phyloP scores from a whole-genome alignment of 31 red algal genomes.

The Asparagopsis taxiformis region DNA sequence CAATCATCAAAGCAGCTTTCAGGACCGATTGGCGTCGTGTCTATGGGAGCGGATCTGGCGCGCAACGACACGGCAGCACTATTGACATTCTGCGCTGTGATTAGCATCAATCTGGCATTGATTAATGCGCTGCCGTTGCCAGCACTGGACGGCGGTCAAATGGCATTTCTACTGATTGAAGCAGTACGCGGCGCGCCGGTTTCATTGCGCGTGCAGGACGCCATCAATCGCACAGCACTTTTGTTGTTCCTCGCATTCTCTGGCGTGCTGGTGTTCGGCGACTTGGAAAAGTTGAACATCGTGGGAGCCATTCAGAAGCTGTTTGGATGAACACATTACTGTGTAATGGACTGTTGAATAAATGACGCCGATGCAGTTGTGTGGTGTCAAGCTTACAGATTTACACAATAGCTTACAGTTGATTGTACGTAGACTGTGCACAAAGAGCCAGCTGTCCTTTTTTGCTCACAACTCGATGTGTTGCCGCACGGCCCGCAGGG shows the following conservation, averaged over 20 bases:
- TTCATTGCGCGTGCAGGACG: slow-evolving; percentile 64
- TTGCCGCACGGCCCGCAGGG: too few relatives aligned
- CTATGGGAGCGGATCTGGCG: slow-evolving; percentile 90
- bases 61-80: slow-evolving; percentile 76
- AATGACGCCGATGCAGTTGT: too few relatives aligned
- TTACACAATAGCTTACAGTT: too few relatives aligned
- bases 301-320: slow-evolving; percentile 41
- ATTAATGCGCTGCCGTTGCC: slow-evolving; percentile 94
- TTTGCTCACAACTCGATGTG: too few relatives aligned
- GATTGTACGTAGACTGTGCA: too few relatives aligned
- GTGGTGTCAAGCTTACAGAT: too few relatives aligned
- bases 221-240: slow-evolving; percentile 86
- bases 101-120: slow-evolving; percentile 91
- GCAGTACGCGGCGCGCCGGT: slow-evolving; percentile 69
- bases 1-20: slow-evolving; percentile 57
- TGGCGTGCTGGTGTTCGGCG: slow-evolving; percentile 80
- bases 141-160: slow-evolving; percentile 96
- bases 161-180: slow-evolving; percentile 86
- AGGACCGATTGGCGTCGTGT: slow-evolving; percentile 88
- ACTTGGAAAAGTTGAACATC: slow-evolving; percentile 81
- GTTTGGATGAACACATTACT: slow-evolving; percentile 67
- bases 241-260: slow-evolving; percentile 79
- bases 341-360: too few relatives aligned
- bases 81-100: slow-evolving; percentile 78
- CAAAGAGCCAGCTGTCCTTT: too few relatives aligned